These are phyloP conservation scores for Pichia sp. DNA, from an alignment of 1,139 yeast genomes.

Conservation along the genomic window DNA sequence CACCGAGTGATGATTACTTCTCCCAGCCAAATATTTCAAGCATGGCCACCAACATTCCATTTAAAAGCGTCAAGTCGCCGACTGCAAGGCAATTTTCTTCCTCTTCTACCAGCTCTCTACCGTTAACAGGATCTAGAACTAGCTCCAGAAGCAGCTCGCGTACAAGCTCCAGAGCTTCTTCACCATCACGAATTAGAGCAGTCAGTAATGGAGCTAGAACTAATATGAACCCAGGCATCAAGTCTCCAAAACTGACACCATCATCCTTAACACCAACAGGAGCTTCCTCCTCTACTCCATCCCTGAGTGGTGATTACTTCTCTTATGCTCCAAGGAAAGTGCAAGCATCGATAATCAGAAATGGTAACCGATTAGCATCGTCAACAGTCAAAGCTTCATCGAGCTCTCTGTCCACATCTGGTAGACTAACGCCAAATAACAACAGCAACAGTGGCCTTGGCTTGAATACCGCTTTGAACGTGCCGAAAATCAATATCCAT, in stretches of 20 bases:
- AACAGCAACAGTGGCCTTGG: neutral
- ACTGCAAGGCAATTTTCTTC: conserved; percentile 3
- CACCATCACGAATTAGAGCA: conserved; percentile 10
- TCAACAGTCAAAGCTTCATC: neutral
- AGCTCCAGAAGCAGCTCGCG: conserved; percentile 11
- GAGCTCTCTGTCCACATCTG: neutral
- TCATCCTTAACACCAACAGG: conserved; percentile 4
- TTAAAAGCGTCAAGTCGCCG: conserved; percentile 13
- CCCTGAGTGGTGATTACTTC: conserved; percentile 12
- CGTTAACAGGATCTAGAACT: conserved; percentile 8
- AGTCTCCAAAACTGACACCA: conserved; percentile 13
- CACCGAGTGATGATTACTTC: conserved; percentile 5
- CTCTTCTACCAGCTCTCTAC: too few species aligned
- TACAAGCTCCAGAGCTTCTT: conserved; percentile 12
- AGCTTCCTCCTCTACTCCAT: conserved; percentile 1
- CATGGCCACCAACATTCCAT: conserved; percentile 6
- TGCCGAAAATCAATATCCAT: conserved; percentile 11
- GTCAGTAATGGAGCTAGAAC: neutral
- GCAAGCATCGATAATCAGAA: conserved; percentile 14
- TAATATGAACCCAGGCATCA: neutral
- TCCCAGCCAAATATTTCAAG: neutral
- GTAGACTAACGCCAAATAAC: conserved; percentile 11
- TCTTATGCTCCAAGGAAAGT: conserved; percentile 15
- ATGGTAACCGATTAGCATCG: conserved; percentile 13
- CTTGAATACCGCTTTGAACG: neutral